Conservation (phyloP, 1,284 basidiomycete genomes). For the Cryptococcus floricola region DNA sequence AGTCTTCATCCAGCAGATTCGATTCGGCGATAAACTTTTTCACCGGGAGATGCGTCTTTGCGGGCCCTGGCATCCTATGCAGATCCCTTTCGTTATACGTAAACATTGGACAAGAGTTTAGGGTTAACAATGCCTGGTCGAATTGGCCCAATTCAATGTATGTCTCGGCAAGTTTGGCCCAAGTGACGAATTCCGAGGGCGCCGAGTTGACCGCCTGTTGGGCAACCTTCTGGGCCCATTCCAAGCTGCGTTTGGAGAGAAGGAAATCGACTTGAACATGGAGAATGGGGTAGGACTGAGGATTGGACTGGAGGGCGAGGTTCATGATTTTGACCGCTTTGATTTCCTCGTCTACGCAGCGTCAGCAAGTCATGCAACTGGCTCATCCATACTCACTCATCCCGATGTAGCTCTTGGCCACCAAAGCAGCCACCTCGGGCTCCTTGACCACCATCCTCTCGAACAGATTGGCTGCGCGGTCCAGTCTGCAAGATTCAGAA, state of each 20-base stretch:
- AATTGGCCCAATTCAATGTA: constrained; percentile 88
- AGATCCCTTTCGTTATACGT: constrained; percentile 96
- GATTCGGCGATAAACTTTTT: constrained; percentile 77
- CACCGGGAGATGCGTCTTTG: constrained; percentile 80
- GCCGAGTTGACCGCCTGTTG: constrained; percentile 95
- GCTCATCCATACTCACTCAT: constrained; percentile 69
- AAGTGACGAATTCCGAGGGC: constrained; percentile 95
- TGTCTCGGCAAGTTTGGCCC: constrained; percentile 94
- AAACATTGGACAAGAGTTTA: constrained; percentile 99
- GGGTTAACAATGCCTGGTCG: constrained; percentile 80
- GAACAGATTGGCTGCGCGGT: constrained; percentile 89
- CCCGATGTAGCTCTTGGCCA: constrained; percentile 88
- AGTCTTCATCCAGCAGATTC: constrained; percentile 56
- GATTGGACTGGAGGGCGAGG: constrained; percentile 73
- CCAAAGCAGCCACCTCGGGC: constrained; percentile 81
- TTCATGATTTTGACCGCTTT: constrained; percentile 95
- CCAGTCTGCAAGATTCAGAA: constrained; percentile 80
- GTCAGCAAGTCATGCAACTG: not conserved
- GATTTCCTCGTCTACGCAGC: constrained; percentile 80
- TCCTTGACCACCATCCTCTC: constrained; percentile 82
- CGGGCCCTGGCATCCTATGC: constrained; percentile 78
- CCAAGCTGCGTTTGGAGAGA: constrained; percentile 67
- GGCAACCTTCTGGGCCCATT: constrained; percentile 90
- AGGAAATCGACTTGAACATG: constrained; percentile 94
- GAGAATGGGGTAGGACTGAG: constrained; percentile 88